phyloP scores from a whole-genome alignment of 2,329 filamentous ascomycete genomes.

The Fusarium circinatum region DNA sequence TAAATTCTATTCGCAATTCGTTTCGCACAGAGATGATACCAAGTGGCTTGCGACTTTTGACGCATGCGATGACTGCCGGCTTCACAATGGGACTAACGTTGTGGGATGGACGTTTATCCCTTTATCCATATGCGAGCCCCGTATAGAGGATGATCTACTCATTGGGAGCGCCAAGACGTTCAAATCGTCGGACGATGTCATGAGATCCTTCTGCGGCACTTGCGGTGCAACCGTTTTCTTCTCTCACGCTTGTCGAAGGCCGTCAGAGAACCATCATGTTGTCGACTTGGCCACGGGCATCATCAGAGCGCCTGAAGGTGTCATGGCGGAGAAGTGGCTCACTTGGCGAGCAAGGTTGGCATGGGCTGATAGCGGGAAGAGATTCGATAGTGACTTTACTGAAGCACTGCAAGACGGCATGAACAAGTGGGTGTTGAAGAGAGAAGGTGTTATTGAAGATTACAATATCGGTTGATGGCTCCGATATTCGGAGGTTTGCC shows the following conservation, averaged over 20 bases:
- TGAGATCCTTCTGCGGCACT: slow-evolving; percentile 56
- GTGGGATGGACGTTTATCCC: slow-evolving; percentile 57
- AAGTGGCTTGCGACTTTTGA: slow-evolving; percentile 59
- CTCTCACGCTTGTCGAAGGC: slow-evolving; percentile 41
- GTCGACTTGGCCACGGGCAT: slow-evolving; percentile 57
- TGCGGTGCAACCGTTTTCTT: slow-evolving; percentile 60
- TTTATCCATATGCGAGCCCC: slow-evolving; percentile 49
- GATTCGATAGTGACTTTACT: slow-evolving; percentile 51
- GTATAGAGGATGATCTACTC: slow-evolving; percentile 49
- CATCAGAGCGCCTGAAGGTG: slow-evolving; percentile 56
- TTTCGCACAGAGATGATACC: slow-evolving; percentile 50
- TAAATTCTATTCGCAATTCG: slow-evolving; percentile 45
- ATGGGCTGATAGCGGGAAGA: slow-evolving; percentile 48
- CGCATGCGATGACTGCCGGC: slow-evolving; percentile 57
- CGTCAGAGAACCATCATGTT: slow-evolving; percentile 47
- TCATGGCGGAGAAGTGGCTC: slow-evolving; percentile 58
- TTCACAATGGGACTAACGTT: slow-evolving; percentile 54
- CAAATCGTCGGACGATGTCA: slow-evolving; percentile 51
- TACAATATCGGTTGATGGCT: slow-evolving; percentile 41
- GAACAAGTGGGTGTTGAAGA: slow-evolving; percentile 50
- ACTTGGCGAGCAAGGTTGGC: slow-evolving; percentile 55
- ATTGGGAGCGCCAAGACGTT: slow-evolving; percentile 58
- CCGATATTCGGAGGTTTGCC: slow-evolving; percentile 34
- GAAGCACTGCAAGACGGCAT: slow-evolving; percentile 52
- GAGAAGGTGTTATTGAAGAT: slow-evolving; percentile 48